Percentiles rank a stretch among this genome's conserved stretches.
Evolutionary conservation across 441 rosid genomes (phyloP).

Genomic region (Pelargonium myrrhifolium): DNA sequence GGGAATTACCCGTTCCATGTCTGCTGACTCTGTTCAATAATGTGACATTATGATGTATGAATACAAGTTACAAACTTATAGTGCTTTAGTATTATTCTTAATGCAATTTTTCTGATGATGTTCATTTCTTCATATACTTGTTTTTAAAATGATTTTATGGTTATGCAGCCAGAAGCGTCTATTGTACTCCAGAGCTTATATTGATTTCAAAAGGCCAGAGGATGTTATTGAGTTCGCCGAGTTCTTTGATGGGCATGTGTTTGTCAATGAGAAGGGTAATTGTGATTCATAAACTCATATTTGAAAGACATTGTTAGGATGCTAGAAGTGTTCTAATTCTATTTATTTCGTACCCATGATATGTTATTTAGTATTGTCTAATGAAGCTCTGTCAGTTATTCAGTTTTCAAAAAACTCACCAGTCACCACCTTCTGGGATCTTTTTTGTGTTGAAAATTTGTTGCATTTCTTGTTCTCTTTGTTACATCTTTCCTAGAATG

Average conservation of each 20-base stretch:
- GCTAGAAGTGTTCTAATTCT: not conserved
- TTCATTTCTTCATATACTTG: not conserved
- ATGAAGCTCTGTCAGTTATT: too few species aligned
- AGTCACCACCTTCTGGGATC: too few species aligned
- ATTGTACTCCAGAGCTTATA: slow-evolving; percentile 59
- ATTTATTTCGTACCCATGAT: not conserved
- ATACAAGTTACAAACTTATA: not conserved
- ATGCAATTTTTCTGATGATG: not conserved
- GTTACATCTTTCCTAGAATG: not conserved
- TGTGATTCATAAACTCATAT: not conserved
- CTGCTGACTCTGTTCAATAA: not conserved
- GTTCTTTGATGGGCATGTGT: slow-evolving; percentile 64
- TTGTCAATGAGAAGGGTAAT: slow-evolving; percentile 76
- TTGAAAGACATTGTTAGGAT: not conserved
- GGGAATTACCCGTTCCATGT: not conserved
- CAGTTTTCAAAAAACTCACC: too few species aligned
- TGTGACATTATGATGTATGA: slow-evolving; percentile 5
- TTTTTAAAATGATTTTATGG: not conserved
- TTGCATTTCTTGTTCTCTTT: not conserved
- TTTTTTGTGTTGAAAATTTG: too few species aligned
- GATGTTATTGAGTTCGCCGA: slow-evolving; percentile 69
- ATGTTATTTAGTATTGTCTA: too few species aligned
- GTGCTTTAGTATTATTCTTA: not conserved
- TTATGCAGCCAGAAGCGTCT: slow-evolving; percentile 51
- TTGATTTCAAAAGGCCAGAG: slow-evolving; percentile 56